Evolutionary conservation across 2,329 filamentous ascomycete species (phyloP).

Genomic region (Polychaeton citri): DNA sequence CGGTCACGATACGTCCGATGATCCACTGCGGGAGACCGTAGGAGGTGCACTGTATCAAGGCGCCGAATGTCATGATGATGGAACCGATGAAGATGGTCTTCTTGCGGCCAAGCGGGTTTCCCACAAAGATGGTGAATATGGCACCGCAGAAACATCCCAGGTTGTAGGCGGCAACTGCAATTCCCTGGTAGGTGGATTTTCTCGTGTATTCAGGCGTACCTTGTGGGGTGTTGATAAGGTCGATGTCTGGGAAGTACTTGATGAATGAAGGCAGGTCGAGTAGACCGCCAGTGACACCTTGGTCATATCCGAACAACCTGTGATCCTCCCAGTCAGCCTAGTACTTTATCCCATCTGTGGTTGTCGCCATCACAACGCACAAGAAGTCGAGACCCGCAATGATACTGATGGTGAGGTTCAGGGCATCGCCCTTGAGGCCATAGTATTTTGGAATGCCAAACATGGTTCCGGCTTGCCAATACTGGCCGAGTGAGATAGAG

Average conservation of each 20-base stretch:
- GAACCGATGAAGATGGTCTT: conserved; percentile 37
- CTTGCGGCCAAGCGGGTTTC: conserved; percentile 36
- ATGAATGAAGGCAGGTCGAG: conserved; percentile 29
- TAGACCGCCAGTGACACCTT: conserved; percentile 32
- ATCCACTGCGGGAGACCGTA: conserved; percentile 34
- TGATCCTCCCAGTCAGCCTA: not conserved
- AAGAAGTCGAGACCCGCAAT: conserved; percentile 30
- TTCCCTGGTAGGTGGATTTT: conserved; percentile 16
- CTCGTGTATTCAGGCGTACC: not conserved
- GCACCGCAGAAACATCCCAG: conserved; percentile 35
- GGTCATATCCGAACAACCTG: conserved; percentile 25
- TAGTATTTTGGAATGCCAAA: conserved; percentile 16
- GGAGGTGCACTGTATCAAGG: conserved; percentile 34
- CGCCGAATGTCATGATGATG: conserved; percentile 37
- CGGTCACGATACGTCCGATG: conserved; percentile 37
- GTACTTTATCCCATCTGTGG: too few relatives aligned
- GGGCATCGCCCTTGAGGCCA: conserved; percentile 27
- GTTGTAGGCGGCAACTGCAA: conserved; percentile 18
- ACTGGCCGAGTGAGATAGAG: too few relatives aligned
- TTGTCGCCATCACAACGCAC: not conserved
- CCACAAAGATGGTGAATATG: conserved; percentile 35
- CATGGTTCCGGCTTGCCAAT: not conserved
- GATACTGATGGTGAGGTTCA: conserved; percentile 30
- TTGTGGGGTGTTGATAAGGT: conserved; percentile 9
- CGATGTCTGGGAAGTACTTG: conserved; percentile 28